These are phyloP conservation scores for Phytophthora aleatoria DNA, from an alignment of 352 stramenopile species.

Conservation along the genomic window DNA sequence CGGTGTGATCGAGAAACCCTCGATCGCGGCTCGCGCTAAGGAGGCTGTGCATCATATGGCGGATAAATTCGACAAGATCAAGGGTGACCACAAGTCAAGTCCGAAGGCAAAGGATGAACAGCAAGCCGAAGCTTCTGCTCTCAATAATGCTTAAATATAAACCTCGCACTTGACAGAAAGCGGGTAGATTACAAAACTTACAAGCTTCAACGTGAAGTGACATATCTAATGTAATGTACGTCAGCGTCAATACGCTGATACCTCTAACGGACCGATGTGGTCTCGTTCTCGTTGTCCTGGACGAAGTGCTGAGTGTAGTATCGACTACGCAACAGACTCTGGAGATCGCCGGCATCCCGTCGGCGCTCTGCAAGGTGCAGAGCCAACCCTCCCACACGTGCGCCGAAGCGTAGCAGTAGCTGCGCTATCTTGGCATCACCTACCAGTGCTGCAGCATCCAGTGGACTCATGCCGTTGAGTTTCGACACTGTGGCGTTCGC, in stretches of 20 bases:
- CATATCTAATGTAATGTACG: not conserved
- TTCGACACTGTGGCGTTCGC: conserved; percentile 65
- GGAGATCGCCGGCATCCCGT: conserved; percentile 54
- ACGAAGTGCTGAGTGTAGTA: conserved; percentile 69
- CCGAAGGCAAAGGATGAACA: conserved; percentile 8
- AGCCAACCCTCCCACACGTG: conserved; percentile 61
- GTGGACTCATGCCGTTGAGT: conserved; percentile 72
- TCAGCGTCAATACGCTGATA: not conserved
- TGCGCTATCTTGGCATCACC: conserved; percentile 63
- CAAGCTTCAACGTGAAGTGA: no score
- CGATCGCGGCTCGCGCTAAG: conserved; percentile 30
- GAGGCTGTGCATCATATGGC: conserved; percentile 33
- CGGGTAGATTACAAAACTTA: no score
- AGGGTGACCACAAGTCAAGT: conserved; percentile 10
- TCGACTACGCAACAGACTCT: conserved; percentile 61
- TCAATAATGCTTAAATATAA: not conserved
- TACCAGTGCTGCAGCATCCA: conserved; percentile 71
- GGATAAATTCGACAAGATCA: conserved; percentile 17
- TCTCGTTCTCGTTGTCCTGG: conserved; percentile 16
- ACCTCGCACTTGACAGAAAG: no score
- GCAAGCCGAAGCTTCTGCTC: not conserved
- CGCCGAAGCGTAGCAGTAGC: conserved; percentile 71
- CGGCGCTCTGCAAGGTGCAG: conserved; percentile 79
- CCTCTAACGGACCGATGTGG: conserved; percentile 26
- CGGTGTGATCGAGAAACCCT: conserved; percentile 22